A percentile compares a stretch with the other conserved stretches of the same genome.
These are phyloP conservation scores for Cercospora sp. DNA, from an alignment of 2,329 filamentous ascomycete species.

Conservation along the genomic window DNA sequence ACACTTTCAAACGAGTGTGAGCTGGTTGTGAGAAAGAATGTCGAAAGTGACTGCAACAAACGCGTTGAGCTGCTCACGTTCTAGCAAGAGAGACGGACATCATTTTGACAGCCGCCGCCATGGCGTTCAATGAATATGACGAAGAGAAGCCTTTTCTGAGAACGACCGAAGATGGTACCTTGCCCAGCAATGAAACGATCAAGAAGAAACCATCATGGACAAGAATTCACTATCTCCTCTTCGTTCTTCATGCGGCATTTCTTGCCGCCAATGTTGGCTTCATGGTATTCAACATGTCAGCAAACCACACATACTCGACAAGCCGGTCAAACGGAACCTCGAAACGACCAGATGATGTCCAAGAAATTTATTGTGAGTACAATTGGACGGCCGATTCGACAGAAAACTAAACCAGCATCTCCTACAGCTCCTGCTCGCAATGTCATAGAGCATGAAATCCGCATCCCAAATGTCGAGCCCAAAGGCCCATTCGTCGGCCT, in stretches of 20 bases:
- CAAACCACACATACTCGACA: neutral
- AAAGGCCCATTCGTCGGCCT: slow-evolving; percentile 13
- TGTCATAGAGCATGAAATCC: slow-evolving; percentile 16
- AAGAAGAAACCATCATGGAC: slow-evolving; percentile 7
- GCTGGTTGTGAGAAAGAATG: neutral
- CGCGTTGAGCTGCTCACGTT: neutral
- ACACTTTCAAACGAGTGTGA: neutral
- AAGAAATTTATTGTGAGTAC: slow-evolving; percentile 14
- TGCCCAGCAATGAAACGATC: neutral
- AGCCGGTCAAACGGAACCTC: neutral
- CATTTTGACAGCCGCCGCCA: neutral
- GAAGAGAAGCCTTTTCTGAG: slow-evolving; percentile 20
- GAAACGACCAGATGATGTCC: neutral
- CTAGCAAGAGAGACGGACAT: neutral
- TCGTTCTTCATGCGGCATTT: slow-evolving; percentile 15
- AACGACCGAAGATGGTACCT: neutral
- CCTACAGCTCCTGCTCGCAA: slow-evolving; percentile 13
- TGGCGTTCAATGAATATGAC: slow-evolving; percentile 12
- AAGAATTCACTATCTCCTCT: slow-evolving; percentile 12
- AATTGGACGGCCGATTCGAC: neutral
- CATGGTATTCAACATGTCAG: slow-evolving; percentile 7
- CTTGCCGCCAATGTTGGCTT: slow-evolving; percentile 15
- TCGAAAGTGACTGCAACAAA: neutral
- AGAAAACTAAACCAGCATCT: neutral
- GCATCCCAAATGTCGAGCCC: slow-evolving; percentile 11